These are phyloP conservation scores for Suillus tomentosus DNA, from an alignment of 768 basidiomycete genomes.

Conservation along the genomic window DNA sequence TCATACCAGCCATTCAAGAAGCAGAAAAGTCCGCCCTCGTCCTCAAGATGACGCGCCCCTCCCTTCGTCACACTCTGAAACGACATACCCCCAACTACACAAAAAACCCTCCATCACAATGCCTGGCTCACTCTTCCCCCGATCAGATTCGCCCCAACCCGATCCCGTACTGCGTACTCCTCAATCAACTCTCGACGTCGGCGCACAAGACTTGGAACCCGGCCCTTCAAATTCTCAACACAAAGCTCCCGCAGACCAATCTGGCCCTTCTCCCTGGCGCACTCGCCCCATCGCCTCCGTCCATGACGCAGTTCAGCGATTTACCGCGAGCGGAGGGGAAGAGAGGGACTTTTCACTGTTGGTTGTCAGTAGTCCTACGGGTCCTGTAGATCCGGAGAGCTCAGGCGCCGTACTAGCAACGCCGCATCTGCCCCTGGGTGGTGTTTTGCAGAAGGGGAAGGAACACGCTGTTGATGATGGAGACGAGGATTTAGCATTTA, in stretches of 20 bases:
- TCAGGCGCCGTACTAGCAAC: constrained; percentile 29
- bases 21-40: background rate
- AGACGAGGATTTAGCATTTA: constrained; percentile 29
- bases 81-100: constrained; percentile 15
- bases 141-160: constrained; percentile 67
- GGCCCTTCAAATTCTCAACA: constrained; percentile 23
- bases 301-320: constrained; percentile 50
- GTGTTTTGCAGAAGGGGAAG: constrained; percentile 45
- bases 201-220: constrained; percentile 14
- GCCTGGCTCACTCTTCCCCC: constrained; percentile 79
- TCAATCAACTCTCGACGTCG: background rate
- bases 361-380: constrained; percentile 44
- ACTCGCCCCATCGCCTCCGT: constrained; percentile 43
- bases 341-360: constrained; percentile 56
- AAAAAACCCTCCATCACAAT: constrained; percentile 56
- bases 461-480: constrained; percentile 30
- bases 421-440: constrained; percentile 18
- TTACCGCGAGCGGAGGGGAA: constrained; percentile 41
- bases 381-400: constrained; percentile 31
- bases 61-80: constrained; percentile 30
- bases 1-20: background rate
- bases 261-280: constrained; percentile 34
- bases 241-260: constrained; percentile 14
- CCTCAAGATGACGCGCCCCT: background rate
- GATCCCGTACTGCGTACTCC: constrained; percentile 19